Conservation (phyloP, 768 basidiomycete genomes). For the Leccinellum rugosiceps region DNA sequence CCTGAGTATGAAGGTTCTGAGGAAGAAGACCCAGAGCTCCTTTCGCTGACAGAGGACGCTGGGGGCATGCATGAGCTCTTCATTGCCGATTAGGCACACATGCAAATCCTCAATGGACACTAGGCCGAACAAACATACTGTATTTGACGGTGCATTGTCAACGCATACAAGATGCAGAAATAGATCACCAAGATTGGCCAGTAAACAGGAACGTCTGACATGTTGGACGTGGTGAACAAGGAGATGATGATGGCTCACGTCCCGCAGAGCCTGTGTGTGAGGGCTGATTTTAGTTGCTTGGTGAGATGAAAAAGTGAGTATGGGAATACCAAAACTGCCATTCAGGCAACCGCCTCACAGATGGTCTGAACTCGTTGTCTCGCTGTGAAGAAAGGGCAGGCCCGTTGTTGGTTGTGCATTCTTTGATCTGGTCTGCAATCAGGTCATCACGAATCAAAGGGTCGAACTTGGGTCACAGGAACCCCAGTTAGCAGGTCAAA, state of each 20-base stretch:
- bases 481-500: slow-evolving; percentile 95
- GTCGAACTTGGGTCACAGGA: slow-evolving; percentile 97
- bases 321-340: slow-evolving; percentile 89
- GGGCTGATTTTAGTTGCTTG: neutral
- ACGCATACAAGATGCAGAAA: slow-evolving; percentile 90
- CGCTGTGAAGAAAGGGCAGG: slow-evolving; percentile 60
- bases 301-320: neutral
- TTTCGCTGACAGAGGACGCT: too few relatives aligned
- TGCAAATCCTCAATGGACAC: too few relatives aligned
- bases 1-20: too few relatives aligned
- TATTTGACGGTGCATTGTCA: slow-evolving; percentile 96
- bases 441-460: slow-evolving; percentile 93
- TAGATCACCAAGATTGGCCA: slow-evolving; percentile 99
- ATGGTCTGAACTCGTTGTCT: slow-evolving; percentile 97
- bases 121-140: slow-evolving; percentile 81
- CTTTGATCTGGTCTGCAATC: slow-evolving; percentile 92
- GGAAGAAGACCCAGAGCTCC: too few relatives aligned
- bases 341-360: slow-evolving; percentile 91
- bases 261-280: slow-evolving; percentile 70
- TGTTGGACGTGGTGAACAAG: slow-evolving; percentile 73
- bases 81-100: too few relatives aligned
- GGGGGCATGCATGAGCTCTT: too few relatives aligned
- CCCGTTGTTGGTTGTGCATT: slow-evolving; percentile 66
- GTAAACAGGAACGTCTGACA: slow-evolving; percentile 96
- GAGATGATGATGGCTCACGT: slow-evolving; percentile 87